These are phyloP conservation scores for Cyamopsis tetragonoloba DNA, from an alignment of 306 rosid genomes.

Conservation along the genomic window DNA sequence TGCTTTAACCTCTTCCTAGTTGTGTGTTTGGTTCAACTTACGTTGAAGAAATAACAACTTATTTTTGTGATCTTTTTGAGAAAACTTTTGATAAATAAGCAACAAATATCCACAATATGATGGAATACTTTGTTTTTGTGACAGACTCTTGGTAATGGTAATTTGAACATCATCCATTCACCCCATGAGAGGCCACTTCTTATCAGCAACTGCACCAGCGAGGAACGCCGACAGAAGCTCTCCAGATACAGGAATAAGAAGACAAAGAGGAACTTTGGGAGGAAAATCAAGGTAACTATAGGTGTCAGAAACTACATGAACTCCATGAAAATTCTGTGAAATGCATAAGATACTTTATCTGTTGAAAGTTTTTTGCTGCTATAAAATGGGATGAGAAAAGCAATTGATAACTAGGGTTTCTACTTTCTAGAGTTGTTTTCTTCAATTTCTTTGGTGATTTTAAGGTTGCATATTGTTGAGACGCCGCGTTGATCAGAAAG, in stretches of 20 bases:
- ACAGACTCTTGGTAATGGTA: conserved; percentile 76
- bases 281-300: conserved; percentile 89
- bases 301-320: neutral
- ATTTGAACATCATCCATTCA: conserved; percentile 48
- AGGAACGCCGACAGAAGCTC: conserved; percentile 87
- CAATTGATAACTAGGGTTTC: neutral
- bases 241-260: conserved; percentile 92
- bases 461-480: neutral
- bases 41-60: no score
- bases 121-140: conserved; percentile 48
- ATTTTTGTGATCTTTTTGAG: no score
- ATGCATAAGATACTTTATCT: neutral
- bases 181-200: conserved; percentile 55
- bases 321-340: neutral
- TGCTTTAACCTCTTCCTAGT: neutral
- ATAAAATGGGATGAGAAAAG: neutral
- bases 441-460: neutral
- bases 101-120: conserved; percentile 13
- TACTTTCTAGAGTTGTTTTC: neutral
- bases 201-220: conserved; percentile 59
- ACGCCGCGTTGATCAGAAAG: no score
- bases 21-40: no score
- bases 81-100: no score
- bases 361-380: neutral
- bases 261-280: conserved; percentile 87